Conservation (phyloP, 495 filamentous ascomycete species). For the Poronia punctata region DNA sequence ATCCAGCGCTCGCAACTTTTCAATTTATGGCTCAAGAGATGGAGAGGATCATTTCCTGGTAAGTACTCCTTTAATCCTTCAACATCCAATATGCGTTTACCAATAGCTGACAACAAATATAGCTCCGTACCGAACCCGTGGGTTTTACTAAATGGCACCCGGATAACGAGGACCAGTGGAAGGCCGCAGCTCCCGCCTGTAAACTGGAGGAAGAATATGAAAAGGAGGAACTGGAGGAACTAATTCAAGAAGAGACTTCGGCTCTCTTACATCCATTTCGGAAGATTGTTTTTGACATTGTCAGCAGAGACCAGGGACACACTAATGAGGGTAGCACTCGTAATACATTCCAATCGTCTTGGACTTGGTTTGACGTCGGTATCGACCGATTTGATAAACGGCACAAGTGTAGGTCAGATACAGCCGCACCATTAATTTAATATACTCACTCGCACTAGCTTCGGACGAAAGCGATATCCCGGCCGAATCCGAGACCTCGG, state of each 20-base stretch:
- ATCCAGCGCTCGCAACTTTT: slow-evolving; percentile 1
- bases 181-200: slow-evolving; percentile 8
- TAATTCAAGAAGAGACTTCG: slow-evolving; percentile 22
- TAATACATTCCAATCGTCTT: slow-evolving; percentile 50
- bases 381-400: slow-evolving; percentile 36
- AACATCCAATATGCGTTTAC: too few relatives aligned
- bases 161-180: slow-evolving; percentile 13
- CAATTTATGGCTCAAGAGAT: slow-evolving; percentile 9
- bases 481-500: neutral
- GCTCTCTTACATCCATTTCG: slow-evolving; percentile 39
- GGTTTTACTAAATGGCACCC: slow-evolving; percentile 28
- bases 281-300: slow-evolving; percentile 59
- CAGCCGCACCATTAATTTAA: neutral
- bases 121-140: slow-evolving; percentile 39
- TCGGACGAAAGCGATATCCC: slow-evolving; percentile 2
- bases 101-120: slow-evolving; percentile 5
- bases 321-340: slow-evolving; percentile 27
- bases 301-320: slow-evolving; percentile 63
- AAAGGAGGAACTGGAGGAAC: slow-evolving; percentile 21
- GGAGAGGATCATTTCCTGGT: slow-evolving; percentile 34
- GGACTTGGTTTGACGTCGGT: slow-evolving; percentile 67
- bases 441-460: slow-evolving; percentile 8
- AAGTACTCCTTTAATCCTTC: too few relatives aligned
- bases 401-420: slow-evolving; percentile 13
- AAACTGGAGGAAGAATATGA: slow-evolving; percentile 25